These are phyloP conservation scores for Fraxinus quadrangulata DNA, from an alignment of 257 asterid genomes.

Conservation along the genomic window DNA sequence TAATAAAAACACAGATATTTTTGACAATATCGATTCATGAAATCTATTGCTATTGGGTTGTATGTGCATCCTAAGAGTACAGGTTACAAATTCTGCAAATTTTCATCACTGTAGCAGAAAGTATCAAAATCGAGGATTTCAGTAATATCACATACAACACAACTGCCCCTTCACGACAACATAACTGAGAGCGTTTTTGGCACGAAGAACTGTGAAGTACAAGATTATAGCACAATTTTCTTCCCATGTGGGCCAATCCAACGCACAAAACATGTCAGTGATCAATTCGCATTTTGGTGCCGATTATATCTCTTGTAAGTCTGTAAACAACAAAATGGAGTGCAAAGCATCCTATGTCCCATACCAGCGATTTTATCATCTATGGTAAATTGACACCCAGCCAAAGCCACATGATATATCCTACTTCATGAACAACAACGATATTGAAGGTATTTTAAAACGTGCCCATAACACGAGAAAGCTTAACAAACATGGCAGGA, in stretches of 20 bases:
- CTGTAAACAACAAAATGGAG: background rate
- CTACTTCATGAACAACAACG: conserved; percentile 28
- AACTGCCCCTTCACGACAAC: background rate
- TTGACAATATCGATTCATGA: no score
- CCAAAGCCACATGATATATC: conserved; percentile 16
- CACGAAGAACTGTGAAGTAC: background rate
- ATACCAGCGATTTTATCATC: conserved; percentile 20
- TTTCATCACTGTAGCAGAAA: conserved; percentile 31
- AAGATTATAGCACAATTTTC: background rate
- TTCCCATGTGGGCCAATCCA: background rate
- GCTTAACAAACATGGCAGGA: conserved; percentile 40
- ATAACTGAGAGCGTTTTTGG: background rate
- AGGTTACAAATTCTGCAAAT: conserved; percentile 29
- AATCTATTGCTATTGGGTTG: conserved; percentile 8
- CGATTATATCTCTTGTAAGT: background rate
- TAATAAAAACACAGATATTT: no score
- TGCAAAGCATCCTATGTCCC: conserved; percentile 20
- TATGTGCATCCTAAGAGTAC: conserved; percentile 31
- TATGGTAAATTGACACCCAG: conserved; percentile 24
- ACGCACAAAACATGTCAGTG: background rate
- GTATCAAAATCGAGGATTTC: conserved; percentile 9
- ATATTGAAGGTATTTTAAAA: conserved; percentile 25
- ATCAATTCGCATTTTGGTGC: background rate
- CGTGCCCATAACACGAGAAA: conserved; percentile 30
- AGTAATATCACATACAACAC: background rate